Evolutionary conservation across 495 filamentous ascomycete species (phyloP).

Genomic region (Immersiella caudata): DNA sequence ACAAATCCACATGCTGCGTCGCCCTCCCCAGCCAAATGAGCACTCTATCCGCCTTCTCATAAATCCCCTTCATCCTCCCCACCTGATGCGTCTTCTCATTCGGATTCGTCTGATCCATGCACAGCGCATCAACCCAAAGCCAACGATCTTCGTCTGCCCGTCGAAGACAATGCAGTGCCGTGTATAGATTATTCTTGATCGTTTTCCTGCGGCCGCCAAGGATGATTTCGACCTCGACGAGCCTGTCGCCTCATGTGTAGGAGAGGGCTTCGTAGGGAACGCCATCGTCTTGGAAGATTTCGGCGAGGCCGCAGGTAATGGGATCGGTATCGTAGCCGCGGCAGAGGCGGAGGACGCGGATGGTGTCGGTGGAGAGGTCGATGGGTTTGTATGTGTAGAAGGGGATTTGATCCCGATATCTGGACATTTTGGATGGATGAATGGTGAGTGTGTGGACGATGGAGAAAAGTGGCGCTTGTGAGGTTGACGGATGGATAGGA

Average conservation of each 20-base stretch:
- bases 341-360: constrained; percentile 4
- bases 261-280: constrained; percentile 11
- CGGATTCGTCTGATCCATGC: constrained; percentile 8
- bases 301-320: background rate
- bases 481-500: too few relatives aligned
- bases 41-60: constrained; percentile 11
- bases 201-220: background rate
- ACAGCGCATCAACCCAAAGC: constrained; percentile 17
- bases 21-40: constrained; percentile 3
- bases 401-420: background rate
- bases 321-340: background rate
- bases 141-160: background rate
- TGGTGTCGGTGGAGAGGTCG: constrained; percentile 15
- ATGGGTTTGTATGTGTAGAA: constrained; percentile 13
- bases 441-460: too few relatives aligned
- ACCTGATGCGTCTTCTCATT: constrained; percentile 9
- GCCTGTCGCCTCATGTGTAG: constrained; percentile 5
- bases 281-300: constrained; percentile 3
- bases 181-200: constrained; percentile 7
- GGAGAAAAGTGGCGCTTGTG: too few relatives aligned
- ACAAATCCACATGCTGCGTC: background rate
- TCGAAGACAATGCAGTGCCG: constrained; percentile 3
- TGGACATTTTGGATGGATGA: too few relatives aligned
- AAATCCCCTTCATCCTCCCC: constrained; percentile 1
- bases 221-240: background rate